phyloP scores from a whole-genome alignment of 2,329 filamentous ascomycete species.

The Arthrobotrys musiformis region DNA sequence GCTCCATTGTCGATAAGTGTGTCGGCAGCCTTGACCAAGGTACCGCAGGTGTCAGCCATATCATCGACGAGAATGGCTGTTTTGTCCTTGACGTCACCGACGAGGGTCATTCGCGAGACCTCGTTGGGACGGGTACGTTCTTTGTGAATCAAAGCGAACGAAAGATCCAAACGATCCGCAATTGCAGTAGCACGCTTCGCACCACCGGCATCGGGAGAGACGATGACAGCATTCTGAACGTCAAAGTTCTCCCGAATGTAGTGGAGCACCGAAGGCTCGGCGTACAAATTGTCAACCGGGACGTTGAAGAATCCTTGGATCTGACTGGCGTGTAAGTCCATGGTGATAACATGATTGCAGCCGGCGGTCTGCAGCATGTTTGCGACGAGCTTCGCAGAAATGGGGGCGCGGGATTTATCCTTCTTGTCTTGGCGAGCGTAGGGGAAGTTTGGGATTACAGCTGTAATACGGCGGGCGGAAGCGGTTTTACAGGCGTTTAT shows the following conservation, averaged over 20 bases:
- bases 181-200: slow-evolving; percentile 94
- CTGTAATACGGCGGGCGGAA: slow-evolving; percentile 89
- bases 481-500: slow-evolving; percentile 92
- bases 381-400: slow-evolving; percentile 92
- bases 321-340: slow-evolving; percentile 94
- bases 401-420: slow-evolving; percentile 93
- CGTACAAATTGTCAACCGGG: slow-evolving; percentile 81
- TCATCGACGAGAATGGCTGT: slow-evolving; percentile 96
- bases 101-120: slow-evolving; percentile 93
- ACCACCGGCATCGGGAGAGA: slow-evolving; percentile 92
- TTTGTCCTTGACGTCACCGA: slow-evolving; percentile 90
- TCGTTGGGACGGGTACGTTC: slow-evolving; percentile 91
- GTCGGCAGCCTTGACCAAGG: slow-evolving; percentile 85
- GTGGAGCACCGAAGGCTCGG: slow-evolving; percentile 87
- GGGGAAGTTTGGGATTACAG: slow-evolving; percentile 94
- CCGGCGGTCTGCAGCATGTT: slow-evolving; percentile 98
- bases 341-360: slow-evolving; percentile 92
- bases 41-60: slow-evolving; percentile 97
- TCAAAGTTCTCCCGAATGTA: slow-evolving; percentile 90
- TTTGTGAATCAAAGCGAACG: slow-evolving; percentile 96
- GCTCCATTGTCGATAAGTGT: slow-evolving; percentile 89
- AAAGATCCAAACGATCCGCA: slow-evolving; percentile 87
- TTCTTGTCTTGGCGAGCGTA: slow-evolving; percentile 99
- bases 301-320: slow-evolving; percentile 97
- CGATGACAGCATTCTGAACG: slow-evolving; percentile 86